Percentiles rank a stretch among this genome's conserved stretches.
Conservation (phyloP, 495 filamentous ascomycete genomes). For the Neurospora sp. region DNA sequence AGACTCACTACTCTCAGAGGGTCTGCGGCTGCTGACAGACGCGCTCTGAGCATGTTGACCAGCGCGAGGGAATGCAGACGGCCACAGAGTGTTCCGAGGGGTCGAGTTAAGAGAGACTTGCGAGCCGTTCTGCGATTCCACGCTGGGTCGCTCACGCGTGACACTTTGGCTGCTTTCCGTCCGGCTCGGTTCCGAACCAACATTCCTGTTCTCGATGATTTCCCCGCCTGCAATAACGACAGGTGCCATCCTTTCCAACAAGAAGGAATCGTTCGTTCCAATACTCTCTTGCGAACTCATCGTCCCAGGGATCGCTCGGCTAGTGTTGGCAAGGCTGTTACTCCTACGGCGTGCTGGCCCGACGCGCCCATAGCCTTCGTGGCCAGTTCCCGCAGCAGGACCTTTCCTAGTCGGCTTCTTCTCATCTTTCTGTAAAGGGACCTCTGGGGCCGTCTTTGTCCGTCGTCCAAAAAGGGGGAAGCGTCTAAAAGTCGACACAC, state of each 20-base stretch:
- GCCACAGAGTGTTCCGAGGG: constrained; percentile 37
- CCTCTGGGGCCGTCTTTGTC: constrained; percentile 53
- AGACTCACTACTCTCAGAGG: constrained; percentile 45
- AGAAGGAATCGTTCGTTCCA: constrained; percentile 38
- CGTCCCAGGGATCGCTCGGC: constrained; percentile 37
- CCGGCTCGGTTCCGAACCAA: constrained; percentile 41
- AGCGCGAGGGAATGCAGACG: constrained; percentile 37
- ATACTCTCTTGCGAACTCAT: constrained; percentile 40
- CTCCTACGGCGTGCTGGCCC: constrained; percentile 48
- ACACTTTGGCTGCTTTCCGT: constrained; percentile 57
- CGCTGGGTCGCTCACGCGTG: constrained; percentile 35
- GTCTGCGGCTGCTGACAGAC: constrained; percentile 24
- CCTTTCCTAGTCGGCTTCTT: constrained; percentile 62
- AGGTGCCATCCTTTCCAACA: constrained; percentile 71
- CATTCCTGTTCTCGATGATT: constrained; percentile 48
- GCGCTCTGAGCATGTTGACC: constrained; percentile 4
- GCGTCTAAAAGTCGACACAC: constrained; percentile 34
- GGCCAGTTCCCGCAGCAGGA: constrained; percentile 83
- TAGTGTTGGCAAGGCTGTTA: constrained; percentile 36
- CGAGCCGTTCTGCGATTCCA: constrained; percentile 37
- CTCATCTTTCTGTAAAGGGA: constrained; percentile 36
- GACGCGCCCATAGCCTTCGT: constrained; percentile 88
- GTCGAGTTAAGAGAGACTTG: constrained; percentile 30
- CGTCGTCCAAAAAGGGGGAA: constrained; percentile 73
- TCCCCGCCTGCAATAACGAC: constrained; percentile 78